phyloP scores from a whole-genome alignment of 768 basidiomycete species.

The Russula dissimulans region DNA sequence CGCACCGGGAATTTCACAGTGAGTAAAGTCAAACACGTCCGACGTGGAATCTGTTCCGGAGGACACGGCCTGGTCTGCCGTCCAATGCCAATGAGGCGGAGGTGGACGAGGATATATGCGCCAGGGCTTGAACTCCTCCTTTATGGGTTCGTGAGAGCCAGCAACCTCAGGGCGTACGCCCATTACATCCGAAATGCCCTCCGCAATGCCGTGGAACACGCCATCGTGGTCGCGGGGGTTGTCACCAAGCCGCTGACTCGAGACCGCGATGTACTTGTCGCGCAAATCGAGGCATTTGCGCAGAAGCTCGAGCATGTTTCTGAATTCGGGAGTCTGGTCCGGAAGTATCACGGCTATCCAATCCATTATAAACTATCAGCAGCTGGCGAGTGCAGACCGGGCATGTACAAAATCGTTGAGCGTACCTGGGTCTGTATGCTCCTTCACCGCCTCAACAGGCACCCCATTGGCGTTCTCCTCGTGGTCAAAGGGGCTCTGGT shows the following conservation, averaged over 20 bases:
- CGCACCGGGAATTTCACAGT: conserved; percentile 63
- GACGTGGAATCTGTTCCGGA: conserved; percentile 27
- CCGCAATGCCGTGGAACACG: conserved; percentile 56
- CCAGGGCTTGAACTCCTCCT: conserved; percentile 53
- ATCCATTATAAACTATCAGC: conserved; percentile 2
- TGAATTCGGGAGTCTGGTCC: conserved; percentile 23
- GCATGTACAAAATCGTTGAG: conserved; percentile 1
- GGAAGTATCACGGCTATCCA: neutral
- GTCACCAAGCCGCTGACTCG: conserved; percentile 87
- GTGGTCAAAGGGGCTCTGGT: neutral
- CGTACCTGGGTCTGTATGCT: conserved; percentile 8
- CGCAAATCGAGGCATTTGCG: conserved; percentile 82
- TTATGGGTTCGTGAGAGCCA: conserved; percentile 20
- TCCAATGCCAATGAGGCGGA: conserved; percentile 94
- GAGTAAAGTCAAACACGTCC: conserved; percentile 57
- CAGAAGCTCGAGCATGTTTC: conserved; percentile 55
- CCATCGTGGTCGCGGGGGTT: conserved; percentile 90
- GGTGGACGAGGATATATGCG: conserved; percentile 88
- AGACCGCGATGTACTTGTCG: conserved; percentile 89
- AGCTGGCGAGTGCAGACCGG: conserved; percentile 9
- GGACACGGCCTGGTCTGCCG: conserved; percentile 38
- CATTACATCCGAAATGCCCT: conserved; percentile 51
- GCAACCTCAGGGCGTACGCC: conserved; percentile 59
- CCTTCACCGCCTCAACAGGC: neutral
- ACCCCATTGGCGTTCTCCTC: neutral